Evolutionary conservation across 2,329 filamentous ascomycete species (phyloP), one percentile per base, ranked within the genome.

Genomic region (Aspergillus brasiliensis): DNA sequence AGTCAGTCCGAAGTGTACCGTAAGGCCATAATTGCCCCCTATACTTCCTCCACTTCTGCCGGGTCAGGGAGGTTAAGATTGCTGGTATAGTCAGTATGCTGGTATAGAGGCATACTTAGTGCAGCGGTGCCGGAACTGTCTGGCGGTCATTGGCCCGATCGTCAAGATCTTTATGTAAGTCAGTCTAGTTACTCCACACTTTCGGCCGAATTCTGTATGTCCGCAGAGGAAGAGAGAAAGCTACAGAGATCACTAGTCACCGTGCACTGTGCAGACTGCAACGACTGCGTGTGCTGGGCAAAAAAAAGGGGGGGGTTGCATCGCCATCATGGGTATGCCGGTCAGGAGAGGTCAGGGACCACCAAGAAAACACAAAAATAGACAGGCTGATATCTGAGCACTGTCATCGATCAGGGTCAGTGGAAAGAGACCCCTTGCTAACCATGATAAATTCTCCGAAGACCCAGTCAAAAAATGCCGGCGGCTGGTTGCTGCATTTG

Each of bases 151-250:
- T 55, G 52, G 52, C 27, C 27, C 25, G 37, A 28, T 31, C n/a
- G 6, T 38, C 37, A 10, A 23, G 53, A 47, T 31, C n/a, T 48
- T 51, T 51, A 56, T 49, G 54, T 48, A 49, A 27, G 28, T 28
- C 17, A 44, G 38, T n/a, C n/a, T 21, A 15, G 17, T 23, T 28
- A 44, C 49, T 54, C 57, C 60, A 60, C 60, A 47, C 37, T 58
- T 58, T 62, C 60, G 60, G 60, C 60, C 62, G 62, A 62, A 52
- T 38, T 34, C 38, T 47, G 46, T 31, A 49, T 15, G 46, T 25
- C 15, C 44, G 21, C 44, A 47, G 44, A 15, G 31, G 13, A 34
- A 34, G 31, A 34, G 10, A 34, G 11, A 34, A 11, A 34, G 21
- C 44, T 48, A 27, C 23, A 48, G 19, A 23, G 15, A 25, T n/a